Base-by-base conservation (phyloP, 2,329 filamentous ascomycete species). In the Fusarium clavum region DNA sequence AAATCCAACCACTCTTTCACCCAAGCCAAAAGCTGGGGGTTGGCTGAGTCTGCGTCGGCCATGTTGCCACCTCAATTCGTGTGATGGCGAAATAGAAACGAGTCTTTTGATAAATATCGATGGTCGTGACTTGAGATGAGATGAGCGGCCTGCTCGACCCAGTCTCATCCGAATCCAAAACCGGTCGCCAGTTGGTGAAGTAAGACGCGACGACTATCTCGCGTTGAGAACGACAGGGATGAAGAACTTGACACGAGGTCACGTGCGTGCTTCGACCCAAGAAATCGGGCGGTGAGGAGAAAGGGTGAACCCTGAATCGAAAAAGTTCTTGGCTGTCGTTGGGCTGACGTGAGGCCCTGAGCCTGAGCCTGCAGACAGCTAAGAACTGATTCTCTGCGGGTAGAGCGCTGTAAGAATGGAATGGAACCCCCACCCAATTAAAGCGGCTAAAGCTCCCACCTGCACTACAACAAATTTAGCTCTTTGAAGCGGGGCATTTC, bases 1-100 rank as follows among this genome's bases (percentile, higher is more conserved):
- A 86, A 77, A 46, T 94, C 91, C 52, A 91, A 86, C 91, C 91
- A 94, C 82, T 94, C 91, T 75, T 92, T 90, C 53, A 94, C 88
- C 89, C 91, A 94, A 69, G 82, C 81, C 13, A 94, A 84, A 11
- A 94, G 84, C 43, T 93, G 83, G 8, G 92, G 90, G 73, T 96
- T 96, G 18, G 89, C 86, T 69, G 87, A 90, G 29, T 82, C 80
- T 30, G 81, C 74, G 46, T 78, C 77, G 38, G 77, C 78, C 79
- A 80, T 80, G 63, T 46, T 43, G 56, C 43, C 58, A 51, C 57
- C 20, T 34, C 41, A 18, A 57, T 29, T 24, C 3, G 44, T 47
- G 14, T 48, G 20, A 27, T 41, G 43, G 29, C 16, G 24, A 49
- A 44, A 71, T 7, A n/a, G 34, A 4, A 24, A 30, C 13, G 43